These are phyloP conservation scores for Leccinum boreale DNA, from an alignment of 768 basidiomycete species.

Conservation along the genomic window DNA sequence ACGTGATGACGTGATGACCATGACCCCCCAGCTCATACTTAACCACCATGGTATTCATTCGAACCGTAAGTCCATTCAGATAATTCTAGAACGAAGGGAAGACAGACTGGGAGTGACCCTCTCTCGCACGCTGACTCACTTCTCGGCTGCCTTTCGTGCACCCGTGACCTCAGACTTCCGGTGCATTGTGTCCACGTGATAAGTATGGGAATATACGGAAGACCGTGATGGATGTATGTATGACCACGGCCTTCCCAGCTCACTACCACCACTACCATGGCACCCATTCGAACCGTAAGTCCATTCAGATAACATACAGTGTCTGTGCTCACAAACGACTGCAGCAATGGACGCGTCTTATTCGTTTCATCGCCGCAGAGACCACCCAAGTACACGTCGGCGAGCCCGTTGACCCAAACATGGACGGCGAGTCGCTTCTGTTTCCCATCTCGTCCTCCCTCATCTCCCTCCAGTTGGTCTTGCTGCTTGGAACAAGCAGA, in stretches of 20 bases:
- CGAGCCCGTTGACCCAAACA: constrained; percentile 62
- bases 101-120: too few relatives aligned
- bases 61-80: constrained; percentile 40
- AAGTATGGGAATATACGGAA: constrained; percentile 13
- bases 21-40: background rate
- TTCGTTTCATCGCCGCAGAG: constrained; percentile 78
- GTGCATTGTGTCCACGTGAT: constrained; percentile 26
- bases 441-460: background rate
- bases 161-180: too few relatives aligned
- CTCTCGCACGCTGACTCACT: too few relatives aligned
- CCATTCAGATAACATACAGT: background rate
- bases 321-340: background rate
- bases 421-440: constrained; percentile 50
- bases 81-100: too few relatives aligned
- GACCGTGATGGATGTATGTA: background rate
- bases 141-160: too few relatives aligned
- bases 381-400: constrained; percentile 74
- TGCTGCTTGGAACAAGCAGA: constrained; percentile 46
- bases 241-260: constrained; percentile 1
- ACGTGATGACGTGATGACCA: background rate
- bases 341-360: constrained; percentile 67
- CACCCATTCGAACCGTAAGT: constrained; percentile 56
- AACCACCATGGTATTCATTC: constrained; percentile 53
- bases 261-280: constrained; percentile 38
- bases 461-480: constrained; percentile 50